Evolutionary conservation across 495 filamentous ascomycete genomes (phyloP).

Genomic region (Tuber borchii): DNA sequence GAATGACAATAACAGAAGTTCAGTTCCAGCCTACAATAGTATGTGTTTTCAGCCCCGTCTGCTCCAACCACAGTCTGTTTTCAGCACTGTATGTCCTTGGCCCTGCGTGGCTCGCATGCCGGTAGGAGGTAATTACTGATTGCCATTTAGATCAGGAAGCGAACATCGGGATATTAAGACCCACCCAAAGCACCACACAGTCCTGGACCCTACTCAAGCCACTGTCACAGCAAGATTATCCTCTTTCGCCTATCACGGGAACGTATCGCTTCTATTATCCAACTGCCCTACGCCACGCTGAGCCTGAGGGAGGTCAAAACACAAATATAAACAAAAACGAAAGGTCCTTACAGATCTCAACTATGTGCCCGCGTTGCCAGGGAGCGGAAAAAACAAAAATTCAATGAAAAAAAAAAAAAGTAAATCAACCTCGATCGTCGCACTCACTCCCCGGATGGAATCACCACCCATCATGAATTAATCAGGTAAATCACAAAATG

Average conservation of each 20-base stretch:
- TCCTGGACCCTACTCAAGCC: background rate
- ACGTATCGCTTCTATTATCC: background rate
- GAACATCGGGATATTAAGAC: background rate
- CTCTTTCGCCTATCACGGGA: background rate
- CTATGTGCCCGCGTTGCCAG: background rate
- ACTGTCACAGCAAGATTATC: background rate
- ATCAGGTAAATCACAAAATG: background rate
- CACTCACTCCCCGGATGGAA: background rate
- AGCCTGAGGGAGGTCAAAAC: background rate
- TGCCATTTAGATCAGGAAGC: background rate
- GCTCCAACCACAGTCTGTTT: too few relatives aligned
- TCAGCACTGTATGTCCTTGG: too few relatives aligned
- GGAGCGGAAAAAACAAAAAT: background rate
- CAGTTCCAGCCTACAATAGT: too few relatives aligned
- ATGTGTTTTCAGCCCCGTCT: too few relatives aligned
- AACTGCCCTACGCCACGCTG: background rate
- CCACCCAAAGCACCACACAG: background rate
- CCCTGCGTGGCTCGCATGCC: too few relatives aligned
- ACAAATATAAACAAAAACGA: background rate
- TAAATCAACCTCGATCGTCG: background rate
- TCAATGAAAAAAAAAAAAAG: background rate
- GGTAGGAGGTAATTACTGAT: too few relatives aligned
- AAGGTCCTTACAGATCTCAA: background rate
- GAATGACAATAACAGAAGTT: too few relatives aligned
- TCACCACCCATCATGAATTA: background rate